Evolutionary conservation across 495 filamentous ascomycete species (phyloP), one percentile per base, ranked within the genome.

Genomic region (Penicillium odoratum): DNA sequence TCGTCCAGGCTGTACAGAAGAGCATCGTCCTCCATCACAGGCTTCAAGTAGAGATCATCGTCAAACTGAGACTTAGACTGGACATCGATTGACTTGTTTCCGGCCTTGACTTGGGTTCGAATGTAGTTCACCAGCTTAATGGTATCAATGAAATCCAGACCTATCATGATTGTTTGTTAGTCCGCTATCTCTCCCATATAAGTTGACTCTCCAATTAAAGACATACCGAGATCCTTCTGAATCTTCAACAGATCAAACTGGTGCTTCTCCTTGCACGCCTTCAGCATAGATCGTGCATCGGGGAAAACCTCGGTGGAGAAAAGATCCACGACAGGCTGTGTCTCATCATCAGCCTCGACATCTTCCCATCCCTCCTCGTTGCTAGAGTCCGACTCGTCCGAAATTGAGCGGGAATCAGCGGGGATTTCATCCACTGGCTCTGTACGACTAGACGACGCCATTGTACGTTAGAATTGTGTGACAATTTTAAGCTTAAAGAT

Each of bases 61-160:
- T 86, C 77, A 61, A 95, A 87, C 33, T 82, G 74, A 13, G 73
- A 71, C 56, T 73, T 78, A 9, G 81, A 79, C 46, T 86, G 83
- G 31, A 86, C 71, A 52, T 83, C 74, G 1, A 83, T 80, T 4
- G 79, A 69, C 10, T 71, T 63, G 44, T 83, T 77, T 40, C 83
- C 85, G 47, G 64, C 68, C 58, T 79, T 77, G 7, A 81, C 80
- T 58, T 82, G 65, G 7, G 77, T 68, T 6, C 88, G 87, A 47
- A 91, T 82, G 59, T 88, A 94, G 70, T 97, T 98, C 62, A 97
- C 84, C 11, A 97, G 74, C 70, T 91, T 95, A 57, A 97, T 85
- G 50, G 79, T 87, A 7, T 81, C 88, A 57, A 94, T 83, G 65
- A 96, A 96, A 59, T 97, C 92, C 46, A 97, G 75, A 34, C 74